A percentile compares a stretch with the other conserved stretches of the same genome.
phyloP scores from a whole-genome alignment of 2,329 filamentous ascomycete species.

The Penicillium sclerotiorum region DNA sequence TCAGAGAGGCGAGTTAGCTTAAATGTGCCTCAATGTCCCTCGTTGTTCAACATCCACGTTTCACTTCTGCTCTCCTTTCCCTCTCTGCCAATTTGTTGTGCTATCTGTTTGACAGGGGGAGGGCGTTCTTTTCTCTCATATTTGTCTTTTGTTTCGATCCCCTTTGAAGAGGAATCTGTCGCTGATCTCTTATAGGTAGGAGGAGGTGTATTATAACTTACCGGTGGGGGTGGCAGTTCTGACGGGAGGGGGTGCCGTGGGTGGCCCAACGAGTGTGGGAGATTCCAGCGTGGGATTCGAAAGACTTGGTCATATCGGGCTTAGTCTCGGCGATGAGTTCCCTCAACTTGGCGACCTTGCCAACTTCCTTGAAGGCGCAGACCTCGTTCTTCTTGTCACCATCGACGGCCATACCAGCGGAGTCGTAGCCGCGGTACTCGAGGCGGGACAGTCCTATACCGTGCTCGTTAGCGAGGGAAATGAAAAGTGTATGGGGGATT shows the following conservation, averaged over 20 bases:
- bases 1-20: neutral
- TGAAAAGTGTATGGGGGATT: constrained; percentile 1
- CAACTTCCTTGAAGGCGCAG: constrained; percentile 96
- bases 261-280: constrained; percentile 99
- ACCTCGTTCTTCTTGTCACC: constrained; percentile 99
- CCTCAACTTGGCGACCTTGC: constrained; percentile 97
- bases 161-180: too few relatives aligned
- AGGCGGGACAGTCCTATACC: constrained; percentile 81
- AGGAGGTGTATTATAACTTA: constrained; percentile 61
- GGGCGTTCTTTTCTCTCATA: too few relatives aligned
- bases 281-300: constrained; percentile 97
- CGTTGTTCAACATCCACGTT: too few relatives aligned
- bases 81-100: too few relatives aligned
- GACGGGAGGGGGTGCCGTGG: constrained; percentile 87
- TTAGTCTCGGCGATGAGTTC: constrained; percentile 83
- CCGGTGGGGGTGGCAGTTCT: constrained; percentile 99
- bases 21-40: too few relatives aligned
- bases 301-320: constrained; percentile 86
- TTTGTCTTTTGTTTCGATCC: too few relatives aligned
- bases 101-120: neutral
- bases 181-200: neutral
- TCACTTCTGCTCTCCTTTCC: too few relatives aligned
- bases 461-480: constrained; percentile 7
- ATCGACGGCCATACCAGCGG: constrained; percentile 91
- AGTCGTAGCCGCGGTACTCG: constrained; percentile 99